Evolutionary conservation across 192 early-diverging fungal genomes (phyloP).

Genomic region (Coemansia sp.): DNA sequence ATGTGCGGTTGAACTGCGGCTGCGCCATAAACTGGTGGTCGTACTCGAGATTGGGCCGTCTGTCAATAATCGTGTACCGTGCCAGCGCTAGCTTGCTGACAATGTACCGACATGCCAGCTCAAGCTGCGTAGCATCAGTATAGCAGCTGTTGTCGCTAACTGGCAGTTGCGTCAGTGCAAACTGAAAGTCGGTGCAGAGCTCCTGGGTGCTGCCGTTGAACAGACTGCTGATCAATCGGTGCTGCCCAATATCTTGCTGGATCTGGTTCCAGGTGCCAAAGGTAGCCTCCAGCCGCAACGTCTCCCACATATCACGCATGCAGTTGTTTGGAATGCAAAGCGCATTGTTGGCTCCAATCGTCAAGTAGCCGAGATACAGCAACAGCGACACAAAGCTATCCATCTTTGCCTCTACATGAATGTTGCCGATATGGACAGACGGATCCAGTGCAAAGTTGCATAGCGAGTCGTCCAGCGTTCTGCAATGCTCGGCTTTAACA

Average conservation of each 20-base stretch:
- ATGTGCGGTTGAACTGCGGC: background rate
- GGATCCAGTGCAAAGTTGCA: background rate
- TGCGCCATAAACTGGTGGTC: background rate
- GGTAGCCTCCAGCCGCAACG: background rate
- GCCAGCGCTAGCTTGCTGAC: background rate
- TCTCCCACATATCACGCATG: background rate
- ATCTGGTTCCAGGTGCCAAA: background rate
- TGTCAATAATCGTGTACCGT: background rate
- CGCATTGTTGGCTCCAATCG: background rate
- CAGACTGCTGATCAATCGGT: background rate
- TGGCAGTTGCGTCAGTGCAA: background rate
- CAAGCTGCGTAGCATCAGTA: background rate
- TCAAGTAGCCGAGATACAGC: background rate
- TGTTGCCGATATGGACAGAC: background rate
- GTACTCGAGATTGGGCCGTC: background rate
- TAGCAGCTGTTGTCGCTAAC: background rate
- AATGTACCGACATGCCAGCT: background rate
- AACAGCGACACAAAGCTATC: background rate
- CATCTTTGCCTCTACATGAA: background rate
- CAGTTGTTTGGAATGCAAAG: background rate
- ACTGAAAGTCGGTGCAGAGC: background rate
- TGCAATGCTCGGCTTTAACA: too few species aligned
- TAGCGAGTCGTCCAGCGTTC: too few species aligned
- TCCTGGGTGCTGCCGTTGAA: background rate
- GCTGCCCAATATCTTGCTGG: background rate